Conservation (phyloP, 1,284 basidiomycete genomes). For the Peniophora sp. region DNA sequence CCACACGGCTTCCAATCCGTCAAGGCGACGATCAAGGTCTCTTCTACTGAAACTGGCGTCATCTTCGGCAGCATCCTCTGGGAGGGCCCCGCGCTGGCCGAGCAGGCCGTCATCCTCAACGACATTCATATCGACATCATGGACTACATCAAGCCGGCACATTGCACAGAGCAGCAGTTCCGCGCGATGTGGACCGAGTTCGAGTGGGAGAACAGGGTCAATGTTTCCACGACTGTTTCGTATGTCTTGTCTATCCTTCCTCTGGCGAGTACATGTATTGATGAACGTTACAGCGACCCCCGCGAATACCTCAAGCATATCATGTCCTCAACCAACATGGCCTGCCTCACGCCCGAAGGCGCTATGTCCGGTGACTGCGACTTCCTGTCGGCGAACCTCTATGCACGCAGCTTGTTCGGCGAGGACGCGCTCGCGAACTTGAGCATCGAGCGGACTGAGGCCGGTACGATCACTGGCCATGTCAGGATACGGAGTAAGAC, state of each 20-base stretch:
- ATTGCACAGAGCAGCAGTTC: slow-evolving; percentile 95
- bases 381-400: slow-evolving; percentile 92
- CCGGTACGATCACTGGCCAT: slow-evolving; percentile 79
- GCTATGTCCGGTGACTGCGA: slow-evolving; percentile 88
- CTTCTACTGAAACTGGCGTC: slow-evolving; percentile 95
- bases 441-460: slow-evolving; percentile 85
- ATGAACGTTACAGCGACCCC: slow-evolving; percentile 45
- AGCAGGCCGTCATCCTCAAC: slow-evolving; percentile 88
- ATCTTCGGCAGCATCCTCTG: slow-evolving; percentile 98
- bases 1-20: slow-evolving; percentile 98
- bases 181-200: slow-evolving; percentile 98
- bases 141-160: slow-evolving; percentile 98
- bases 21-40: slow-evolving; percentile 98
- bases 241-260: slow-evolving; percentile 27
- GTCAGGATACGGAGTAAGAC: slow-evolving; percentile 92
- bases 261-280: slow-evolving; percentile 2
- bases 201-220: slow-evolving; percentile 97
- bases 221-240: slow-evolving; percentile 79
- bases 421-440: slow-evolving; percentile 97
- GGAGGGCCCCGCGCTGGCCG: slow-evolving; percentile 83
- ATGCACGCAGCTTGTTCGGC: slow-evolving; percentile 86
- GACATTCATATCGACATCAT: slow-evolving; percentile 99
- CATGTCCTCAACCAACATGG: slow-evolving; percentile 93
- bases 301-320: slow-evolving; percentile 84
- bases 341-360: slow-evolving; percentile 90